Evolutionary conservation across 345 rosid genomes (phyloP).

Genomic region (Euphorbia tirucalli): DNA sequence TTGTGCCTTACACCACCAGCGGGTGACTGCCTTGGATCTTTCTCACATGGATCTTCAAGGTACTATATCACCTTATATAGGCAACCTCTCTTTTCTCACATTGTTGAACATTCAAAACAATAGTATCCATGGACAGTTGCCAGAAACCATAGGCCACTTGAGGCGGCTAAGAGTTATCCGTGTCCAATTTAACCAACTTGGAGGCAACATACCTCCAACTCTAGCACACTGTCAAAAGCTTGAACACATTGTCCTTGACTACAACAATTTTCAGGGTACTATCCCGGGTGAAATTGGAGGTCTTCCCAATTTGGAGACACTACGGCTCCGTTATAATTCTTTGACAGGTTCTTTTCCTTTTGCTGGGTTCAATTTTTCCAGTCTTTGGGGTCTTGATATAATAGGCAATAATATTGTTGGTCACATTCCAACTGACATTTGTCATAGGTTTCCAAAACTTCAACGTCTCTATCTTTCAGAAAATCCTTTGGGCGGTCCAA

Average conservation of each 20-base stretch:
- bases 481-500: neutral
- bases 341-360: neutral
- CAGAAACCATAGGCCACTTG: neutral
- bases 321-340: neutral
- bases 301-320: neutral
- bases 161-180: neutral
- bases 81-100: neutral
- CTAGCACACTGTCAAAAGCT: neutral
- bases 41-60: slow-evolving; percentile 2
- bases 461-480: neutral
- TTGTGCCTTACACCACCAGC: neutral
- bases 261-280: neutral
- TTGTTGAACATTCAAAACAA: neutral
- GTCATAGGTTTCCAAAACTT: neutral
- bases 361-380: neutral
- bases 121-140: neutral
- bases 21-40: neutral
- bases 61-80: neutral
- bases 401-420: neutral
- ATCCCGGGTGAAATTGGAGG: neutral
- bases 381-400: neutral
- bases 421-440: neutral
- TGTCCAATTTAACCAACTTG: neutral
- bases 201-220: neutral
- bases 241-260: neutral